Evolutionary conservation across 805 yeast species (phyloP), one percentile per base, ranked within the genome.

Genomic region (Candida piceae): DNA sequence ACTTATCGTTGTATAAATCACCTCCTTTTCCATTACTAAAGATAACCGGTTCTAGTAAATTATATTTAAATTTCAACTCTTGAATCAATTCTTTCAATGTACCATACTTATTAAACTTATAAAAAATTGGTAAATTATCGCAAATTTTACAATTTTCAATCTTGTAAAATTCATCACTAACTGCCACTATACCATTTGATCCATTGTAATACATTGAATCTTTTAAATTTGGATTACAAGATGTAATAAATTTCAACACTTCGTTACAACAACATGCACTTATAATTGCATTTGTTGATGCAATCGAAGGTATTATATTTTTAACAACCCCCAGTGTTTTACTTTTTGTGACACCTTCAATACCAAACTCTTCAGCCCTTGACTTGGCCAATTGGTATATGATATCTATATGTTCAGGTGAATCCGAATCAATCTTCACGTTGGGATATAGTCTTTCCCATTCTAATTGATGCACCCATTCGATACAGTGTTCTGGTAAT

Each of bases 131-230:
- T 25, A 40, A 26, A 27, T 46, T 47, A 0, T 93, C 89, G 60
- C 97, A 90, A 1, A 87, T 90, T 0, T 82, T 71, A 55, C 97
- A 90, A 40, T 74, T 74, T 0, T 66, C 64, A 34, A 75, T 67
- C 44, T 72, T 71, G 29, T 78, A 72, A 48, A 81, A 80, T 16
- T 74, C 64, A 55, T 83, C 87, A 16, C 84, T 75, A 45, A 81
- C 84, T 1, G 85, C 78, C 59, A 81, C 85, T 4, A 82, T 77
- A 1, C 90, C 84, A 36, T 76, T 78, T 36, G 81, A 80, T 0
- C 97, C 97, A 18, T 88, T 76, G 52, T 85, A 85, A 76, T 82
- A 84, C 84, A 86, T 80, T 55, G 84, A 84, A 61, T 87, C 89
- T 41, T 77, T 74, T 47, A 84, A 60, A 13, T 64, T 62, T 0